A percentile compares a stretch with the other conserved stretches of the same genome.
phyloP scores from a whole-genome alignment of 371 early-diverging fungal genomes.

The Mucor racemosus region DNA sequence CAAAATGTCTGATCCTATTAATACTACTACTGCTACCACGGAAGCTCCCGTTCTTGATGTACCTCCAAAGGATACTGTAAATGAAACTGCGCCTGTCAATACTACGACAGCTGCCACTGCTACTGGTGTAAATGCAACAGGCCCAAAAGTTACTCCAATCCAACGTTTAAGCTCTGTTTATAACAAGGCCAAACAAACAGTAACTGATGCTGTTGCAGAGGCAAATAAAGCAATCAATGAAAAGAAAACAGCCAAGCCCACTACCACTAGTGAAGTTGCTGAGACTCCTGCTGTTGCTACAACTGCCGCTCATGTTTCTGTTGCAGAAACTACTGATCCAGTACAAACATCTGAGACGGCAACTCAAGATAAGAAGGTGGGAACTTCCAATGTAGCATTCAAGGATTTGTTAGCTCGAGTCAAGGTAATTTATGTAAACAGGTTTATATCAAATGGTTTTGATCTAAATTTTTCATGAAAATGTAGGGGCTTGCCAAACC shows the following conservation, averaged over 20 bases:
- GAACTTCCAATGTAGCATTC: neutral
- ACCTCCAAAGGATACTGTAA: slow-evolving; percentile 1
- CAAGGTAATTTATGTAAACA: slow-evolving; percentile 4
- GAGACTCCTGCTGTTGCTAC: slow-evolving; percentile 1
- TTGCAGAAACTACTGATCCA: neutral
- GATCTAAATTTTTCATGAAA: neutral
- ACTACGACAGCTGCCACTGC: neutral
- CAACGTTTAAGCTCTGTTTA: slow-evolving; percentile 13
- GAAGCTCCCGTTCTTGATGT: neutral
- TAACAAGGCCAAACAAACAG: slow-evolving; percentile 12
- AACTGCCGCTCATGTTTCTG: no score
- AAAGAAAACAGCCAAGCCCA: neutral
- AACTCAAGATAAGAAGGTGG: neutral
- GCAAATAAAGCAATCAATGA: slow-evolving; percentile 10
- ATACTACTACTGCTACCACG: neutral
- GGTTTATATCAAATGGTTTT: neutral
- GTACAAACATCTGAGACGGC: neutral
- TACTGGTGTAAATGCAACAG: slow-evolving; percentile 6
- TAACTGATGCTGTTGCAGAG: slow-evolving; percentile 11
- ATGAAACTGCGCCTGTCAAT: neutral
- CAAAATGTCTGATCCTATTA: slow-evolving; percentile 9
- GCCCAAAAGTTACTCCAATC: neutral
- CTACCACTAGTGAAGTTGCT: neutral
- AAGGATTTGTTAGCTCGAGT: slow-evolving; percentile 12
- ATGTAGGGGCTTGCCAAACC: slow-evolving; percentile 1